Evolutionary conservation across 352 stramenopile species (phyloP), one percentile per base, ranked within the genome.

Genomic region (Blastocystis sp.): DNA sequence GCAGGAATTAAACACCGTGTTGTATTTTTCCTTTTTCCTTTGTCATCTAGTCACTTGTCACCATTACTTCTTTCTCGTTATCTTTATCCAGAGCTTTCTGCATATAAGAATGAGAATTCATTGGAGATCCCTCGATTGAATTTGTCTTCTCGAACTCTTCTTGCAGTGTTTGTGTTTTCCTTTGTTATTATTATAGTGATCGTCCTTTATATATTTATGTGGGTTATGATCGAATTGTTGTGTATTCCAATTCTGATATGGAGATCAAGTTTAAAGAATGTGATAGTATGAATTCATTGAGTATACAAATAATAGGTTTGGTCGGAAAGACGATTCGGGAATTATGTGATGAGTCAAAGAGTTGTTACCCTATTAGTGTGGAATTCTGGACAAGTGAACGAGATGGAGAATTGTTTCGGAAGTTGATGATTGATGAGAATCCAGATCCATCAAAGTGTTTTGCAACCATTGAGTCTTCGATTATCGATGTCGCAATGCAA

Each of bases 401-500:
- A 17, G 27, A 66, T 40, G 53, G 51, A 17, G 35, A 58, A 40
- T 37, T 66, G 1, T 84, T 84, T 42, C 30, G 53, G 19, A 9
- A 44, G 48, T 42, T 84, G 48, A 69, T 84, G 73, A 84, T 84
- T 44, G 73, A 84, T 40, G 73, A 84, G 19, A 56, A 62, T 17
- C 4, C 68, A 9, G 53, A 84, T 84, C 73, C 73, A 42, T 40
- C 64, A 3, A 35, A 54, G 17, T 53, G 73, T 42, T 84, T 53
- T 37, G 27, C 73, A 19, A 42, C 27, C 9, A 53, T 84, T 42
- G 73, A 84, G n/a, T 64, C 73, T 24, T 11, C 33, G n/a, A 44
- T 84, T 51, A 27, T 84, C 22, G 73, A 84, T 62, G 68, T 30
- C 4, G 73, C 33, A 19, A 22, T 84, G 24, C 51, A 69, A 66